Base-by-base conservation (phyloP, 2,329 filamentous ascomycete genomes). In the Colletotrichum chlorophyti region DNA sequence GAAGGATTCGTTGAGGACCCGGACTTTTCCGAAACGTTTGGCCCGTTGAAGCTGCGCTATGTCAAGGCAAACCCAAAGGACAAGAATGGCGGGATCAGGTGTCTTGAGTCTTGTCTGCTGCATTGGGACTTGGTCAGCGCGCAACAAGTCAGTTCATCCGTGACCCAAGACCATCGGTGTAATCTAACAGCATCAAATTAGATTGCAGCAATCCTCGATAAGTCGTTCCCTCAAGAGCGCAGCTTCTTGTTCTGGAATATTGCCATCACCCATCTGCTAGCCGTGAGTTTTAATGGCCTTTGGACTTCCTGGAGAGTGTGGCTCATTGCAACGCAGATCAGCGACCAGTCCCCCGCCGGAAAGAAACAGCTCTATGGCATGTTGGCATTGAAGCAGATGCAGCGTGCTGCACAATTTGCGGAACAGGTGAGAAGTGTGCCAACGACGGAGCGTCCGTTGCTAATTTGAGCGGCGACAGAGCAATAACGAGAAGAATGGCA, bases 51-150 rank as follows among this genome's bases (percentile, higher is more conserved):
- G 19, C 72, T 74, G 10, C 75, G 79, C 27, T 75, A 82, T 42
- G 83, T 79, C 43, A 86, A 86, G 68, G 78, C 80, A 8, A 71
- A 76, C n/a, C 77, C 82, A 10, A 80, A 78, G 63, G 76, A 80
- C 55, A 78, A 74, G 60, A 68, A 65, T 26, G 66, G 67, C 15
- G 76, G 70, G 5, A 70, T 74, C 8, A 73, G 72, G 38, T 84
- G 79, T 57, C 71, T 86, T 40, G 76, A 82, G 63, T 76, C 79
- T 8, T 86, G 83, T 62, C 65, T 86, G 51, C 70, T 79, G 60
- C 74, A 82, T 49, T 83, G 81, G 75, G 84, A 87, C 63, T 74
- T 85, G 52, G 72, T 76, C 54, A 83, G 81, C 64, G 82, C 83
- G 2, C 83, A 86, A 67, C 81, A 84, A 73, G 82, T 84, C 69